A percentile compares a stretch with the other conserved stretches of the same genome.
These are phyloP conservation scores for Ceratobasidium sp. DNA, from an alignment of 1,284 basidiomycete species.

Conservation along the genomic window DNA sequence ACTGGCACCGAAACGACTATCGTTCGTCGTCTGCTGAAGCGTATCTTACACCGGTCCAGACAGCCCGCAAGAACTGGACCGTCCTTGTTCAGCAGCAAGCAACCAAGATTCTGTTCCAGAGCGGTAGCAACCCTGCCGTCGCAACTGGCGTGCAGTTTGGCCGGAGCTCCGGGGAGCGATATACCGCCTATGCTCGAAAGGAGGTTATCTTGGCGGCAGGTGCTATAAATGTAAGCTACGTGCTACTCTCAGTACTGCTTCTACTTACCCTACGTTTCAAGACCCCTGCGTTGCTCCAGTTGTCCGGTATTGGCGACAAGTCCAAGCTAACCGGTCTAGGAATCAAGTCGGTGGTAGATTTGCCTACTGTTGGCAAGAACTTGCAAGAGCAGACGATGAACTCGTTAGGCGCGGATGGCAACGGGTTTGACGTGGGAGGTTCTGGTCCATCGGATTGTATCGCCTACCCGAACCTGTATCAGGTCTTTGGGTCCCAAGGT, in stretches of 20 bases:
- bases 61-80: conserved; percentile 56
- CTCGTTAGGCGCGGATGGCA: conserved; percentile 43
- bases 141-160: conserved; percentile 45
- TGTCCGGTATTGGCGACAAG: conserved; percentile 41
- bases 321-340: conserved; percentile 26
- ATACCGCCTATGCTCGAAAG: conserved; percentile 33
- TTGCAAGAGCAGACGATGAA: conserved; percentile 46
- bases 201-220: conserved; percentile 47
- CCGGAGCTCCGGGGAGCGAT: conserved; percentile 4
- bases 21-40: conserved; percentile 62
- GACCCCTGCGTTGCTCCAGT: conserved; percentile 29
- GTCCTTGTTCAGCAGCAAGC: conserved; percentile 59
- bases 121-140: conserved; percentile 17
- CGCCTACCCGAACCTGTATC: conserved; percentile 64
- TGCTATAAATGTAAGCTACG: conserved; percentile 5
- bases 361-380: conserved; percentile 43
- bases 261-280: not conserved
- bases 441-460: conserved; percentile 62
- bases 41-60: conserved; percentile 61
- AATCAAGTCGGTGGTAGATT: conserved; percentile 28
- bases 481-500: conserved; percentile 54
- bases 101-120: conserved; percentile 53
- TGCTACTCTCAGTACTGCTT: not conserved
- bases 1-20: conserved; percentile 56
- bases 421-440: conserved; percentile 53